These are phyloP conservation scores for Coleophoma cylindrospora DNA, from an alignment of 2,329 filamentous ascomycete species.

Conservation along the genomic window DNA sequence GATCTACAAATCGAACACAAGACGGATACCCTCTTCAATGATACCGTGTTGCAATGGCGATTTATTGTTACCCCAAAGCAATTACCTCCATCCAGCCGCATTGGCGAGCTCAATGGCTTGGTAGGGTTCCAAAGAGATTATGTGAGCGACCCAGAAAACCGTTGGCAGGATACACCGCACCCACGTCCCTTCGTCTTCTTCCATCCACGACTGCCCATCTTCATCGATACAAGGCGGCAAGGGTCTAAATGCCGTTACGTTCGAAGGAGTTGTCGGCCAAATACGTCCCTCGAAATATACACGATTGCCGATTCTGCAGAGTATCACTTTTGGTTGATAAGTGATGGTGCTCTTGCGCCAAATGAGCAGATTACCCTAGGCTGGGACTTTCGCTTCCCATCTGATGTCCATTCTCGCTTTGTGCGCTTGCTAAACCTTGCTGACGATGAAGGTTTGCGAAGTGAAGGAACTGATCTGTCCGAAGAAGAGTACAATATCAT, in stretches of 20 bases:
- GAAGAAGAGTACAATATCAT: slow-evolving; percentile 57
- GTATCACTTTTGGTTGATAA: slow-evolving; percentile 91
- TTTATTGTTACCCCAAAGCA: slow-evolving; percentile 44
- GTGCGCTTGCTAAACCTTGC: slow-evolving; percentile 55
- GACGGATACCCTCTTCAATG: slow-evolving; percentile 10
- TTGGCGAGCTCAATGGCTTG: slow-evolving; percentile 72
- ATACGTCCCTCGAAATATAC: slow-evolving; percentile 82
- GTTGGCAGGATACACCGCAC: slow-evolving; percentile 61
- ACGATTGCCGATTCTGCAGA: slow-evolving; percentile 67
- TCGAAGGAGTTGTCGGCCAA: slow-evolving; percentile 87
- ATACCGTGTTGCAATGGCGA: slow-evolving; percentile 63
- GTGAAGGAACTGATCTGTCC: slow-evolving; percentile 28
- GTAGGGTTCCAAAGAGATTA: slow-evolving; percentile 72
- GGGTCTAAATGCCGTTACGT: slow-evolving; percentile 84
- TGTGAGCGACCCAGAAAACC: slow-evolving; percentile 58
- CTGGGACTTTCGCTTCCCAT: slow-evolving; percentile 64
- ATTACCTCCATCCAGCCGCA: slow-evolving; percentile 29
- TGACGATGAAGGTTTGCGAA: slow-evolving; percentile 45
- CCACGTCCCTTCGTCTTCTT: slow-evolving; percentile 78
- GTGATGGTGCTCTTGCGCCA: slow-evolving; percentile 66
- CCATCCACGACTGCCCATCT: slow-evolving; percentile 81
- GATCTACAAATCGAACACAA: slow-evolving; percentile 22
- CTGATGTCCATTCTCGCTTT: slow-evolving; percentile 46
- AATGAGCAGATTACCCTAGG: slow-evolving; percentile 58
- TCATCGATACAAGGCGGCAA: slow-evolving; percentile 86